These are phyloP conservation scores for Xylariaceae sp. DNA, from an alignment of 2,329 filamentous ascomycete species.

Conservation along the genomic window DNA sequence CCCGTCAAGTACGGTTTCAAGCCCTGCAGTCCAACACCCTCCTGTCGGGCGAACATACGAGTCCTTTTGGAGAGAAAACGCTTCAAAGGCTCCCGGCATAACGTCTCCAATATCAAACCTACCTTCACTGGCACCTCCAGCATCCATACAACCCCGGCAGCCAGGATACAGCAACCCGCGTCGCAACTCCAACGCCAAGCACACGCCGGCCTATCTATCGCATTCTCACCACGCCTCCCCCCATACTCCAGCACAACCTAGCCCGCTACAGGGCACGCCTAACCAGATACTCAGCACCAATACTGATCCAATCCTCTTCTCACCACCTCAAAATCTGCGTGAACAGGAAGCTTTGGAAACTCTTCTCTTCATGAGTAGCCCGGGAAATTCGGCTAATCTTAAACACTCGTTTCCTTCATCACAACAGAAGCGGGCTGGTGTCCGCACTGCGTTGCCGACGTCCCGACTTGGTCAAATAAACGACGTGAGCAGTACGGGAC, in stretches of 20 bases:
- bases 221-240: slow-evolving; percentile 46
- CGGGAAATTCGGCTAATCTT: slow-evolving; percentile 64
- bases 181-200: slow-evolving; percentile 47
- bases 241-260: slow-evolving; percentile 37
- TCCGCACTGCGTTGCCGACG: slow-evolving; percentile 42
- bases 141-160: slow-evolving; percentile 49
- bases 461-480: slow-evolving; percentile 30
- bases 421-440: slow-evolving; percentile 28
- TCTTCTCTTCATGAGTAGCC: slow-evolving; percentile 76
- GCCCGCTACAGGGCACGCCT: slow-evolving; percentile 37
- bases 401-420: slow-evolving; percentile 50
- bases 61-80: slow-evolving; percentile 43
- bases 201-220: slow-evolving; percentile 48
- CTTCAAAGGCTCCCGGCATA: slow-evolving; percentile 34
- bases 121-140: slow-evolving; percentile 48
- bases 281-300: slow-evolving; percentile 35
- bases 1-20: slow-evolving; percentile 28
- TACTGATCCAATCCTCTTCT: slow-evolving; percentile 57
- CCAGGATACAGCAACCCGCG: slow-evolving; percentile 40
- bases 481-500: slow-evolving; percentile 34
- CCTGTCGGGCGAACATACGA: slow-evolving; percentile 37
- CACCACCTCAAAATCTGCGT: slow-evolving; percentile 64
- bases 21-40: slow-evolving; percentile 23
- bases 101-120: slow-evolving; percentile 32
- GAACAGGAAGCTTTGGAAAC: slow-evolving; percentile 82